phyloP scores from a whole-genome alignment of 192 early-diverging fungal genomes.

The Rhizophagus clarus region DNA sequence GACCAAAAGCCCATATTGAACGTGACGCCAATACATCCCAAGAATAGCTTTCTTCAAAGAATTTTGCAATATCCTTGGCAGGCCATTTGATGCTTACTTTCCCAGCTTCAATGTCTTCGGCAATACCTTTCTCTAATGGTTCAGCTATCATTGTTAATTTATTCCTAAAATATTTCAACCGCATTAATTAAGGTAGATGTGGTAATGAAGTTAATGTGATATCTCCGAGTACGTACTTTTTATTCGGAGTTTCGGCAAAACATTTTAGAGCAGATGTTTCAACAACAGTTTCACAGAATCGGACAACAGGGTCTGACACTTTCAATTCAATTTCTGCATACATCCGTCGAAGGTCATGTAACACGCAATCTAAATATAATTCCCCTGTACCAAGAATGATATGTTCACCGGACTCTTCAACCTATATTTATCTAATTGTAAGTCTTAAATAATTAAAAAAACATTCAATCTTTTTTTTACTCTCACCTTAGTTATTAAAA shows the following conservation, averaged over 20 bases:
- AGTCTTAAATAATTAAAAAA: not conserved
- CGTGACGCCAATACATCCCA: constrained; percentile 95
- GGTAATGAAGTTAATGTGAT: not conserved
- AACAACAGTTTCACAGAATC: constrained; percentile 93
- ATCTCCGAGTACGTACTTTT: constrained; percentile 64
- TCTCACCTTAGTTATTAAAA: constrained; percentile 74
- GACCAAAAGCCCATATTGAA: constrained; percentile 99
- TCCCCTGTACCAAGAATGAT: constrained; percentile 94
- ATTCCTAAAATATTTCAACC: constrained; percentile 61
- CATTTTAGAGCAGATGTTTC: constrained; percentile 94
- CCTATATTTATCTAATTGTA: constrained; percentile 16
- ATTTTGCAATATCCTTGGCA: constrained; percentile 68
- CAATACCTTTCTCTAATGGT: constrained; percentile 88
- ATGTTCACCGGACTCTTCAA: constrained; percentile 98
- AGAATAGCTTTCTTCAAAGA: constrained; percentile 82
- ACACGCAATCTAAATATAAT: constrained; percentile 92
- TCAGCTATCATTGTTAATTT: constrained; percentile 95
- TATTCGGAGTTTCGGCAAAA: constrained; percentile 98
- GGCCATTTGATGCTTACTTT: constrained; percentile 76
- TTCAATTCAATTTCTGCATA: constrained; percentile 98
- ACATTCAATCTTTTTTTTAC: not conserved
- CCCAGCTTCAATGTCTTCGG: constrained; percentile 87
- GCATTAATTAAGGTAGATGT: not conserved
- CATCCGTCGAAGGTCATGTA: constrained; percentile 92
- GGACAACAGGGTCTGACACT: constrained; percentile 96